phyloP scores from a whole-genome alignment of 371 early-diverging fungal species.

The Syncephalastrum monosporum region DNA sequence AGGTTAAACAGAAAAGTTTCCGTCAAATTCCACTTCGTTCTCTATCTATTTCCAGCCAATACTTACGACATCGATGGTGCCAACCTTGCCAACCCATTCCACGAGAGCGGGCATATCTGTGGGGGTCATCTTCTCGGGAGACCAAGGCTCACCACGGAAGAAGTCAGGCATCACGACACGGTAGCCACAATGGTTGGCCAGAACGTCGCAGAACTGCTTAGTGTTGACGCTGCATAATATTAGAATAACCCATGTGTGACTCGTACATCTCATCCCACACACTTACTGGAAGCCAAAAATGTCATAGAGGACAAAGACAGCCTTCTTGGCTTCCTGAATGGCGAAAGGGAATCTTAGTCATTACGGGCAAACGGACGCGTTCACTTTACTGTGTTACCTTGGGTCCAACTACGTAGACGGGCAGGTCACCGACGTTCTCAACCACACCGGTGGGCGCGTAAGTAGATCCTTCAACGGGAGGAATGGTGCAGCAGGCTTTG shows the following conservation, averaged over 20 bases:
- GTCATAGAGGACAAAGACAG: constrained; percentile 49
- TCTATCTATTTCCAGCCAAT: not conserved
- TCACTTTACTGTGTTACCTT: constrained; percentile 11
- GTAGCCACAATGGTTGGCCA: constrained; percentile 55
- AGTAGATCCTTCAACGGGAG: constrained; percentile 53
- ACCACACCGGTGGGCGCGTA: constrained; percentile 56
- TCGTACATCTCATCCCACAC: not conserved
- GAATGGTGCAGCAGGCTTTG: constrained; percentile 61
- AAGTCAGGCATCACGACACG: constrained; percentile 70
- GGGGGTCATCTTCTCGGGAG: constrained; percentile 10
- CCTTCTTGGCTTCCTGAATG: constrained; percentile 37
- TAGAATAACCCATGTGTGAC: not conserved
- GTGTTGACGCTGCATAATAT: constrained; percentile 41
- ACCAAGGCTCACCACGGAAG: constrained; percentile 51
- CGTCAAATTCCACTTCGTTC: not conserved
- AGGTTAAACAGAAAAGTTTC: not conserved
- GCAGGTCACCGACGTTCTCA: constrained; percentile 31
- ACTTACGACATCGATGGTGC: constrained; percentile 33
- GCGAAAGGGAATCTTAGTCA: not conserved
- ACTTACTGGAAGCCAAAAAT: constrained; percentile 47
- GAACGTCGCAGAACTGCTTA: constrained; percentile 65
- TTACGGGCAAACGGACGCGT: too few relatives aligned
- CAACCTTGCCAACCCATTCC: constrained; percentile 35
- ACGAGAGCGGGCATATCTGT: constrained; percentile 22
- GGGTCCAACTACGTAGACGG: constrained; percentile 28